Evolutionary conservation across 768 basidiomycete species (phyloP).

Genomic region (Lactarius indigo): DNA sequence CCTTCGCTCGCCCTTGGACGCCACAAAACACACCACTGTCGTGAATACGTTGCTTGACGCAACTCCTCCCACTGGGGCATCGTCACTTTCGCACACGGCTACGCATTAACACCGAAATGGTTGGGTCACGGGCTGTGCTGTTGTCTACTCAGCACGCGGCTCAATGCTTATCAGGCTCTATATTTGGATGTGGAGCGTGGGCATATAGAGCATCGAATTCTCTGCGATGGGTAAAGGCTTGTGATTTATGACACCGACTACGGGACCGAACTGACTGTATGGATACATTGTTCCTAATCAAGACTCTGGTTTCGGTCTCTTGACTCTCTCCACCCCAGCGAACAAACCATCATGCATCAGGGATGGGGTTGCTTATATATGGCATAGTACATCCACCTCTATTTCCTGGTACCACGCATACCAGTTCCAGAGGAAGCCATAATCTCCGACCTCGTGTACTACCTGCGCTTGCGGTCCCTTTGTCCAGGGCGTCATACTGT

Average conservation of each 20-base stretch:
- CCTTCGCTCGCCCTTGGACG: not conserved
- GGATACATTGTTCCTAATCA: not conserved
- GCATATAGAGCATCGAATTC: not conserved
- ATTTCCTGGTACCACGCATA: not conserved
- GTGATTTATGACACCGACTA: not conserved
- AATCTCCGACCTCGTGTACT: not conserved
- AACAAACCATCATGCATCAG: not conserved
- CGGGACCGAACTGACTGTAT: not conserved
- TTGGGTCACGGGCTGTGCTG: not conserved
- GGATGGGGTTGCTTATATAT: not conserved
- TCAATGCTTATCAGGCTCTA: not conserved
- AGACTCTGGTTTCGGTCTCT: not conserved
- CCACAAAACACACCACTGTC: not conserved
- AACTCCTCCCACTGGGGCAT: not conserved
- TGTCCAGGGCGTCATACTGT: not conserved
- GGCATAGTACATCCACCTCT: not conserved
- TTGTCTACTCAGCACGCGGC: too few species aligned
- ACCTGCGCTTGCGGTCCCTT: too few species aligned
- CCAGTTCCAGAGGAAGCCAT: not conserved
- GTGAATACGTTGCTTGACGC: not conserved
- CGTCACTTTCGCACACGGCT: not conserved
- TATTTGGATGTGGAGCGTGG: not conserved
- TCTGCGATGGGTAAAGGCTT: not conserved
- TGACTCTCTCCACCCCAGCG: not conserved
- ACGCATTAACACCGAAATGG: not conserved